These are phyloP conservation scores for Lactifluus volemus DNA, from an alignment of 768 basidiomycete genomes.

Conservation along the genomic window DNA sequence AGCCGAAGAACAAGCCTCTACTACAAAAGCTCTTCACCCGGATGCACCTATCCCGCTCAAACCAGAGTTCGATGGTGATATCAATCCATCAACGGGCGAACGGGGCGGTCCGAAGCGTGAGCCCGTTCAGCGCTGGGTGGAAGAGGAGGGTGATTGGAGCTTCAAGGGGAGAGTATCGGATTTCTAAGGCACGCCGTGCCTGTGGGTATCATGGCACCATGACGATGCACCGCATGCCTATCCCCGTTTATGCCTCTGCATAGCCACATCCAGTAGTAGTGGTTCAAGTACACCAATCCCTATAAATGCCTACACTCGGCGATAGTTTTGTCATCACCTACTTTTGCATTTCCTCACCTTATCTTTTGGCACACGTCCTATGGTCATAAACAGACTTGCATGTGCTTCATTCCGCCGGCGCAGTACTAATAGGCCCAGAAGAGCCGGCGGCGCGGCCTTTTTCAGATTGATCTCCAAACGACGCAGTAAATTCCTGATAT, in stretches of 20 bases:
- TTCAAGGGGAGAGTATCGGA: conserved; percentile 85
- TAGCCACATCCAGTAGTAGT: too few species aligned
- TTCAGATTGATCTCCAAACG: not conserved
- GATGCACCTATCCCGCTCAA: conserved; percentile 52
- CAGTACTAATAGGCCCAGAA: too few species aligned
- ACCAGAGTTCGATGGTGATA: conserved; percentile 71
- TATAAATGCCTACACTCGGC: too few species aligned
- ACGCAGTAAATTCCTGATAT: not conserved
- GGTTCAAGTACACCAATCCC: too few species aligned
- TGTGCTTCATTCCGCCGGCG: too few species aligned
- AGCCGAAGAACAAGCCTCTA: conserved; percentile 35
- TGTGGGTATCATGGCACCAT: too few species aligned
- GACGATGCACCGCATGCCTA: too few species aligned
- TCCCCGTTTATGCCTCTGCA: too few species aligned
- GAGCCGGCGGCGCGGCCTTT: not conserved
- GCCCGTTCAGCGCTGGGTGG: conserved; percentile 55
- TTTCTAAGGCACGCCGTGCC: conserved; percentile 37
- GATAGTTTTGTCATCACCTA: too few species aligned
- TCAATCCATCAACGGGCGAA: conserved; percentile 79
- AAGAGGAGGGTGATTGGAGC: conserved; percentile 73
- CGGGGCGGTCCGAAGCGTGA: conserved; percentile 81
- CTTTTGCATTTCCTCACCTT: too few species aligned
- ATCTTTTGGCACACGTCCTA: too few species aligned
- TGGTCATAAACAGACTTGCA: too few species aligned
- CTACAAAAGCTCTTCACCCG: conserved; percentile 39